phyloP scores from a whole-genome alignment of 1,284 basidiomycete genomes.

The Ganoderma leucocontextum region DNA sequence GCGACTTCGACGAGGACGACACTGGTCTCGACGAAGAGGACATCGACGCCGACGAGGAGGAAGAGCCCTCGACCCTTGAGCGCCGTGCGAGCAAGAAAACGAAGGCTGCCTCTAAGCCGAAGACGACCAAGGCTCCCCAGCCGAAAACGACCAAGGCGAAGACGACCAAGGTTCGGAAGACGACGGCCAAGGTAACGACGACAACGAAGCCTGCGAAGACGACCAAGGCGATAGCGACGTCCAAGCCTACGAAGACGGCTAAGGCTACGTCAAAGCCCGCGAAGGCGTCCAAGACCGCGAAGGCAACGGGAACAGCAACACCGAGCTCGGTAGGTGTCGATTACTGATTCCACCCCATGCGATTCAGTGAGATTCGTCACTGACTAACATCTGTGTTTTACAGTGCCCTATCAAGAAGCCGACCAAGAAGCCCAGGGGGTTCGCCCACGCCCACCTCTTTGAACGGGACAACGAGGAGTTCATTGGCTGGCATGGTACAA shows the following conservation, averaged over 20 bases:
- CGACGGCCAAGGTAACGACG: background rate
- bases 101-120: background rate
- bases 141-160: background rate
- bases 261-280: background rate
- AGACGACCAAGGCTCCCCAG: background rate
- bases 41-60: background rate
- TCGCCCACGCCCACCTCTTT: too few species aligned
- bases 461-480: background rate
- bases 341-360: background rate
- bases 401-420: background rate
- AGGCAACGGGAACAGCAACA: background rate
- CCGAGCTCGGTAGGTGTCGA: background rate
- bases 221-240: background rate
- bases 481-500: conserved; percentile 12
- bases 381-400: too few species aligned
- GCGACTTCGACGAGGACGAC: background rate
- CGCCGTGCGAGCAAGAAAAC: conserved; percentile 1
- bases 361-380: background rate
- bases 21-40: background rate
- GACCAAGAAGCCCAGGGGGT: too few species aligned
- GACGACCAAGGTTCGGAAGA: background rate
- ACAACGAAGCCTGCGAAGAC: background rate
- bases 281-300: background rate
- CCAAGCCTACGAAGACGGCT: background rate
- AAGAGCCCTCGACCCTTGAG: background rate